Conservation (phyloP, 2,329 filamentous ascomycete genomes). For the Arthrobotrys sphaeroides region DNA sequence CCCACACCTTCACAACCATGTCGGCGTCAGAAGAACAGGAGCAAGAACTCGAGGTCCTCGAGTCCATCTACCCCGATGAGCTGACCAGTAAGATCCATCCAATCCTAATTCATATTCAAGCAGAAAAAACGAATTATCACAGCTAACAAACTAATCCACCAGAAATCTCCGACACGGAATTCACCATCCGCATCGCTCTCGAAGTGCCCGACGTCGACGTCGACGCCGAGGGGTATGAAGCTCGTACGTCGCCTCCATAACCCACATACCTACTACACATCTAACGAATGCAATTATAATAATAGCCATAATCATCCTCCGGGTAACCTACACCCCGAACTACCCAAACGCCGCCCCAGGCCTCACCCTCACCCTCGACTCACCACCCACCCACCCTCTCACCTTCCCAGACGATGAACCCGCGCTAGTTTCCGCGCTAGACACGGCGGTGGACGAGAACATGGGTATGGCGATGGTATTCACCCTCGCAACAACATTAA, state of each 20-base stretch:
- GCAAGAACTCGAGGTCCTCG: constrained; percentile 96
- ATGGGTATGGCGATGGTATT: constrained; percentile 98
- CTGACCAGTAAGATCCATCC: constrained; percentile 74
- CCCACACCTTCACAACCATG: constrained; percentile 19
- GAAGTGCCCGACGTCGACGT: constrained; percentile 74
- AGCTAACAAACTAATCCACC: no score
- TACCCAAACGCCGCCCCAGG: constrained; percentile 89
- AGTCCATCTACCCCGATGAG: constrained; percentile 97
- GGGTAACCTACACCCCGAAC: constrained; percentile 85
- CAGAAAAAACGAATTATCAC: no score
- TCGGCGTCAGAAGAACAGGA: constrained; percentile 75
- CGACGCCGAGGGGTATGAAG: constrained; percentile 68
- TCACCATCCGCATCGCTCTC: constrained; percentile 83
- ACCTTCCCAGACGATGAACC: constrained; percentile 82
- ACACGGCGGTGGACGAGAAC: constrained; percentile 85
- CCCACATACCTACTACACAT: not conserved
- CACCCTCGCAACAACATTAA: constrained; percentile 84
- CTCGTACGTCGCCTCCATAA: constrained; percentile 62
- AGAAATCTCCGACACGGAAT: constrained; percentile 92
- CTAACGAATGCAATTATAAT: not conserved
- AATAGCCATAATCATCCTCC: constrained; percentile 76
- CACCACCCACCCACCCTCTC: constrained; percentile 74
- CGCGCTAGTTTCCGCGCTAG: constrained; percentile 74
- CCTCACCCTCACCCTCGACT: constrained; percentile 76
- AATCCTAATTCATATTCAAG: not conserved